Base-by-base conservation (phyloP, 2,329 filamentous ascomycete species). In the Ascochyta rabiei region DNA sequence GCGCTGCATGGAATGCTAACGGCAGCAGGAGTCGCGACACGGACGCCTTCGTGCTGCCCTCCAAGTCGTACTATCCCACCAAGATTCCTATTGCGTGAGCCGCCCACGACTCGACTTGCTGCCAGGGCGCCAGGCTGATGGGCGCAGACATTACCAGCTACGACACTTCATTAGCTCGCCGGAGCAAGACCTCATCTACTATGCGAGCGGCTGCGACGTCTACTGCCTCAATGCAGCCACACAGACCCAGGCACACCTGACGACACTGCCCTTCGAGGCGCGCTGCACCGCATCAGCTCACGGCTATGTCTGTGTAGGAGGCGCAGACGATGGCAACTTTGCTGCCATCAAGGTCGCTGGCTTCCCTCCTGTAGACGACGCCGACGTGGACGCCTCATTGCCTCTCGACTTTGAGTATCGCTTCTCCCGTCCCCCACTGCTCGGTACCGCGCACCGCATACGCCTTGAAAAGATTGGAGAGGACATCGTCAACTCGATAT, bases 231-330 rank as follows among this genome's bases (percentile, higher is more conserved):
- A 88, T 91, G 54, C 84, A 77, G 56, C 87, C 84, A 63, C 86
- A 81, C 73, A 89, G 87, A 80, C 87, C 85, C 78, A 90, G 89
- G 77, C 88, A 84, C 57, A 85, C 90, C 73, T 90, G 86, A 62
- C 86, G 82, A 62, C 95, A 87, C 75, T 84, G 75, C 66, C 89
- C 45, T 82, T 80, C 68, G 82, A 85, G 54, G 84, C 93, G n/a
- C 85, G 90, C 77, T 98, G 93, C 74, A 84, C 97, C 6, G 89
- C 91, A n/a, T 89, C 91, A 7, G 88, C 87, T 48, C 85, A 90
- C 67, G 92, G 92, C 47, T 98, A 91, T 89, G 83, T 98, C 33
- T 96, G 91, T 67, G 90, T 93, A 41, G 95, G 93, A 41, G 93
- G 93, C 35, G 82, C 83, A 55, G 89, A 96, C 67, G 86, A 86